Evolutionary conservation across 768 basidiomycete species (phyloP).

Genomic region (Lentinula guzmanii): DNA sequence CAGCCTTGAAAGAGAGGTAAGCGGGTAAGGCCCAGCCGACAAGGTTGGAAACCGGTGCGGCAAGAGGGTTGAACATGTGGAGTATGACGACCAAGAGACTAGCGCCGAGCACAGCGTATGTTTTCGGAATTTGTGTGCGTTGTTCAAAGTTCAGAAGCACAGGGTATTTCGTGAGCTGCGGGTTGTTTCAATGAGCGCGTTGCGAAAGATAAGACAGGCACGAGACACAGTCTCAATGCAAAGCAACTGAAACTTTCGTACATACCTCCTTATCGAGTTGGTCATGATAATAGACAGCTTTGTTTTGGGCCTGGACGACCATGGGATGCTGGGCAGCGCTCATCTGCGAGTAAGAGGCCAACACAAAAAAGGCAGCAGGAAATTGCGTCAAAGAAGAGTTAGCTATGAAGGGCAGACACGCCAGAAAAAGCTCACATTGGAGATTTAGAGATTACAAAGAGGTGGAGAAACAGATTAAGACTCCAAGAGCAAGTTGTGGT

Average conservation of each 20-base stretch:
- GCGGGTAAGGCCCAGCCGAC: slow-evolving; percentile 94
- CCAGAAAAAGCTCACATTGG: slow-evolving; percentile 6
- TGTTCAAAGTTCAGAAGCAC: slow-evolving; percentile 79
- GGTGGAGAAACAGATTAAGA: background rate
- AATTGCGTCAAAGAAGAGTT: background rate
- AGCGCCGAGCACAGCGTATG: slow-evolving; percentile 77
- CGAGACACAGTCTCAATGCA: slow-evolving; percentile 4
- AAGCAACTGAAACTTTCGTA: slow-evolving; percentile 7
- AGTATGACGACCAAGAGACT: slow-evolving; percentile 61
- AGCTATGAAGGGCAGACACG: slow-evolving; percentile 1
- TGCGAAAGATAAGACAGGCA: slow-evolving; percentile 3
- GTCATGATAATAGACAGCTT: slow-evolving; percentile 72
- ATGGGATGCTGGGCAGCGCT: slow-evolving; percentile 81
- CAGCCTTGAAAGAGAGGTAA: slow-evolving; percentile 91
- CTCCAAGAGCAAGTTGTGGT: background rate
- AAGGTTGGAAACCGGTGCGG: slow-evolving; percentile 88
- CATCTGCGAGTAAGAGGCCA: slow-evolving; percentile 38
- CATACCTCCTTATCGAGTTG: slow-evolving; percentile 97
- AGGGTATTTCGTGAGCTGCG: slow-evolving; percentile 80
- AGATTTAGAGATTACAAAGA: background rate
- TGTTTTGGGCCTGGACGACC: slow-evolving; percentile 77
- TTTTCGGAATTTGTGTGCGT: slow-evolving; percentile 90
- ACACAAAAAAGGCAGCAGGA: background rate
- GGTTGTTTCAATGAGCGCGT: slow-evolving; percentile 7
- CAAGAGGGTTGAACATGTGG: slow-evolving; percentile 87